A percentile compares a stretch with the other conserved stretches of the same genome.
Evolutionary conservation across 2,329 filamentous ascomycete genomes (phyloP).

Genomic region (Chaetomium sp.): DNA sequence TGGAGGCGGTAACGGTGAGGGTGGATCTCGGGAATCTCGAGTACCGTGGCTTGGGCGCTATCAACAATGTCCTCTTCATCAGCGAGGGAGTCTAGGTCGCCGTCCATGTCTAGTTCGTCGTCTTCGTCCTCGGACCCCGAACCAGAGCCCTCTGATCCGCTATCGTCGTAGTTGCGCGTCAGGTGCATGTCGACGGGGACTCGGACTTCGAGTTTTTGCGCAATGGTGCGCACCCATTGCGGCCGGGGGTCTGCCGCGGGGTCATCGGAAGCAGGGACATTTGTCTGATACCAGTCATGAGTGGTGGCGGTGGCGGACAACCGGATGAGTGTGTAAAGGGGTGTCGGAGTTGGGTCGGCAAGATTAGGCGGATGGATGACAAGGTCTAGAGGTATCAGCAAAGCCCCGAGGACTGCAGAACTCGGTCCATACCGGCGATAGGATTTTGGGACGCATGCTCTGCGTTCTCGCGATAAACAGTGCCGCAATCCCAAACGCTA

Average conservation of each 20-base stretch:
- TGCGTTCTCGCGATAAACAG: slow-evolving; percentile 43
- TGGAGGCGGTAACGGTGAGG: slow-evolving; percentile 56
- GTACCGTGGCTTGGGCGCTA: slow-evolving; percentile 22
- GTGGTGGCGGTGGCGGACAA: slow-evolving; percentile 56
- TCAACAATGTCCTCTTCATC: slow-evolving; percentile 30
- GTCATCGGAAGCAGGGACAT: slow-evolving; percentile 40
- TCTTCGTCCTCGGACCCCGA: slow-evolving; percentile 27
- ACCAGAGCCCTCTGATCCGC: slow-evolving; percentile 20
- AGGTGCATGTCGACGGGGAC: slow-evolving; percentile 49
- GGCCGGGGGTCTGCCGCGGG: slow-evolving; percentile 34
- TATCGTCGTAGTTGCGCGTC: slow-evolving; percentile 42
- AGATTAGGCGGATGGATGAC: slow-evolving; percentile 48
- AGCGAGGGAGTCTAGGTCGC: slow-evolving; percentile 16
- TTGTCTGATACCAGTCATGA: slow-evolving; percentile 57
- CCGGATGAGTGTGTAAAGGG: slow-evolving; percentile 56
- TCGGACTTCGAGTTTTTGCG: slow-evolving; percentile 47
- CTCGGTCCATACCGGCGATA: slow-evolving; percentile 46
- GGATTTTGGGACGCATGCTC: slow-evolving; percentile 45
- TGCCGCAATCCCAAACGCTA: slow-evolving; percentile 48
- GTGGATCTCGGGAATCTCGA: slow-evolving; percentile 46
- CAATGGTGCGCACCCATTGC: slow-evolving; percentile 54
- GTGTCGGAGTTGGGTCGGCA: slow-evolving; percentile 39
- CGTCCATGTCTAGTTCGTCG: slow-evolving; percentile 26
- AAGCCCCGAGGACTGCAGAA: not conserved
- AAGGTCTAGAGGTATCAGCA: slow-evolving; percentile 44